phyloP scores from a whole-genome alignment of 345 rosid genomes.

The Alliaria petiolata region DNA sequence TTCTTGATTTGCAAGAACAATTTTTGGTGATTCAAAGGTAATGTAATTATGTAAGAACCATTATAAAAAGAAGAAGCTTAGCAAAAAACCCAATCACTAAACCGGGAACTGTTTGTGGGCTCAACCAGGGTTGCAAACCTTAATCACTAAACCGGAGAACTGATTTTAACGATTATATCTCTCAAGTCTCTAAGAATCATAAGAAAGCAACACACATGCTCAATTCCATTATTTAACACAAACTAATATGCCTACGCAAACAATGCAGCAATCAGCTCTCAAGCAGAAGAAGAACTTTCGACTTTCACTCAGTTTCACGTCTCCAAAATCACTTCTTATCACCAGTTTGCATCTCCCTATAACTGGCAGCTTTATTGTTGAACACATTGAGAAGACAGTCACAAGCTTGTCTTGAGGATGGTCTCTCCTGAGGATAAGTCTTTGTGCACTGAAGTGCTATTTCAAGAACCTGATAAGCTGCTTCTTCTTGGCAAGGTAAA shows the following conservation, averaged over 20 bases:
- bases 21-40: background rate
- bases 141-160: background rate
- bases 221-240: background rate
- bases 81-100: background rate
- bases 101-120: background rate
- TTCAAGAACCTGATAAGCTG: conserved; percentile 68
- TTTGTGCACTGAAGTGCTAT: conserved; percentile 76
- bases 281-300: too few species aligned
- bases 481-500: conserved; percentile 47
- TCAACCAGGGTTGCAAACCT: background rate
- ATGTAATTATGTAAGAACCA: background rate
- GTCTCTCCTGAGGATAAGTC: conserved; percentile 70
- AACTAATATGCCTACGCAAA: background rate
- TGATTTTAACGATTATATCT: too few species aligned
- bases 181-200: background rate
- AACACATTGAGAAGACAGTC: conserved; percentile 52
- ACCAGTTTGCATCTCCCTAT: conserved; percentile 33
- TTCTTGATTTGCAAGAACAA: background rate
- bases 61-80: background rate
- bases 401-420: conserved; percentile 63
- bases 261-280: background rate
- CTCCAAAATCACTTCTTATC: conserved; percentile 12
- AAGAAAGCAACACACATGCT: background rate
- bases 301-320: background rate
- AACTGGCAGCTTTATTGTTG: conserved; percentile 44